Conservation (phyloP, 1,284 basidiomycete species). For the Golubevia sp. region DNA sequence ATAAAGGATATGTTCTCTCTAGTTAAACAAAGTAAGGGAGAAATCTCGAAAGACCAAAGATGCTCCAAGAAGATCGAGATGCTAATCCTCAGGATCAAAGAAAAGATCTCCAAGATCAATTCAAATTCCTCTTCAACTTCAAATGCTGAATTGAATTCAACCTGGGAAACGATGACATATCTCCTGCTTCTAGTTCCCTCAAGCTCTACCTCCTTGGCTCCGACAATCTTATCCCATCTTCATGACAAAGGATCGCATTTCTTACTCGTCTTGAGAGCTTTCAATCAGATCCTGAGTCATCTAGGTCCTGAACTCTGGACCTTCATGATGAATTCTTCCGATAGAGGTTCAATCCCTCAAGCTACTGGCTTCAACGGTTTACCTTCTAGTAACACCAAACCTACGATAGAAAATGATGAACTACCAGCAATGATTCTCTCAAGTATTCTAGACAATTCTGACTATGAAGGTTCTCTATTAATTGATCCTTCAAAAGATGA, state of each 20-base stretch:
- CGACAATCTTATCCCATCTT: slow-evolving; percentile 22
- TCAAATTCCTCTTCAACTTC: no score
- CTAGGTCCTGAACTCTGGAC: slow-evolving; percentile 26
- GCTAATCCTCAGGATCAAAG: no score
- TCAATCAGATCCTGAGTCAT: slow-evolving; percentile 19
- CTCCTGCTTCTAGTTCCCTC: slow-evolving; percentile 20
- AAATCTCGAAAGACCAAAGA: no score
- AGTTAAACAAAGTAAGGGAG: no score
- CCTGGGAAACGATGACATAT: slow-evolving; percentile 25
- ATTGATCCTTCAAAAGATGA: neutral
- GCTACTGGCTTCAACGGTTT: no score
- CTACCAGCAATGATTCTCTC: slow-evolving; percentile 33
- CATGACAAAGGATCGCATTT: slow-evolving; percentile 25
- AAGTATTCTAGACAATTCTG: slow-evolving; percentile 41
- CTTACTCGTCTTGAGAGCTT: slow-evolving; percentile 25
- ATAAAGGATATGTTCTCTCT: no score
- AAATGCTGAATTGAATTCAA: slow-evolving; percentile 8
- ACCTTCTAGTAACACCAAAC: no score
- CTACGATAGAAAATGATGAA: slow-evolving; percentile 15
- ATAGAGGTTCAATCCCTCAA: no score
- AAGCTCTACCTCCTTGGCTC: slow-evolving; percentile 13
- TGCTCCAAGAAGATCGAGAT: no score
- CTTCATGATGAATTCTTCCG: no score
- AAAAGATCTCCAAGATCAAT: no score
- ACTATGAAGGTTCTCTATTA: neutral